phyloP scores from a whole-genome alignment of 805 yeast genomes.

The Saccharomycopsis fermentans region DNA sequence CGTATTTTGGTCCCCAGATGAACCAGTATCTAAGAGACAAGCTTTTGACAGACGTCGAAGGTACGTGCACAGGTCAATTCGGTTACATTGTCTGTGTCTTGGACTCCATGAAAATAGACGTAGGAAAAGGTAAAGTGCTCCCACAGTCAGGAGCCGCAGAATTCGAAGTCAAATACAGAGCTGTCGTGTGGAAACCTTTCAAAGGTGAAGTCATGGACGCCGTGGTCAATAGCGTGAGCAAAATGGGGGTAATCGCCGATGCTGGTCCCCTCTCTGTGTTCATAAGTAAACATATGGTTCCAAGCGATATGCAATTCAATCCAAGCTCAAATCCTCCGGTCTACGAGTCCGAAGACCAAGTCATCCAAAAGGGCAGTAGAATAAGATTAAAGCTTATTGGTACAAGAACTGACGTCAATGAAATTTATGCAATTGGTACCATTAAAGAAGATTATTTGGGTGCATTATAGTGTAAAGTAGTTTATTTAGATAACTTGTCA shows the following conservation, averaged over 20 bases:
- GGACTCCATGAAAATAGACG: slow-evolving; percentile 89
- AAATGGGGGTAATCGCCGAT: slow-evolving; percentile 94
- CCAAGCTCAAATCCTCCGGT: slow-evolving; percentile 99
- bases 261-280: slow-evolving; percentile 95
- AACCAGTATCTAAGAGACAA: slow-evolving; percentile 84
- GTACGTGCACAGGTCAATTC: slow-evolving; percentile 97
- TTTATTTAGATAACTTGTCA: neutral
- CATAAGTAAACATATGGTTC: slow-evolving; percentile 89
- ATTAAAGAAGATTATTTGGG: slow-evolving; percentile 97
- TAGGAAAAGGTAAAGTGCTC: slow-evolving; percentile 85
- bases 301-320: slow-evolving; percentile 85
- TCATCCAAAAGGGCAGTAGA: slow-evolving; percentile 86
- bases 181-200: slow-evolving; percentile 97
- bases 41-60: slow-evolving; percentile 91
- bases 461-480: slow-evolving; percentile 36
- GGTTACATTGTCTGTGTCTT: slow-evolving; percentile 95
- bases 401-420: slow-evolving; percentile 94
- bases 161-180: slow-evolving; percentile 90
- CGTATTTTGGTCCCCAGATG: slow-evolving; percentile 97
- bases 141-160: slow-evolving; percentile 93
- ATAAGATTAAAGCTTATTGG: slow-evolving; percentile 94
- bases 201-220: slow-evolving; percentile 99
- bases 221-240: slow-evolving; percentile 84
- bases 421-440: slow-evolving; percentile 94
- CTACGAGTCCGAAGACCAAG: slow-evolving; percentile 88